Evolutionary conservation across 352 stramenopile genomes (phyloP).

Genomic region (Pythium volutum): DNA sequence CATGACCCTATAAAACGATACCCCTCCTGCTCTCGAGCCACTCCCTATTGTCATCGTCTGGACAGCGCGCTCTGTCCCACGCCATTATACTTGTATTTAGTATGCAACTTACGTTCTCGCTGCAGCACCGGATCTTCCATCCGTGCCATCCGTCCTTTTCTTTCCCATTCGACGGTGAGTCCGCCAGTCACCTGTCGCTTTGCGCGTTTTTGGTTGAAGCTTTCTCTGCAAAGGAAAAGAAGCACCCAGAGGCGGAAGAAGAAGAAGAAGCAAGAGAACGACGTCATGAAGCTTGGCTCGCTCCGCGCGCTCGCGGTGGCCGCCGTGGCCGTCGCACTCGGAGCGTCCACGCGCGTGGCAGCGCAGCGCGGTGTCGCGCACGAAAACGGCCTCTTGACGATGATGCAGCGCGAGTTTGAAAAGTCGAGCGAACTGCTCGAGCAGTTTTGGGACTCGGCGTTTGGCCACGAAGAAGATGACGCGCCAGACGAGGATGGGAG

Average conservation of each 20-base stretch:
- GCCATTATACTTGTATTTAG: constrained; percentile 15
- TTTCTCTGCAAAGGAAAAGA: background rate
- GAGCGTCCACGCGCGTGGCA: background rate
- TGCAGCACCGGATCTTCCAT: background rate
- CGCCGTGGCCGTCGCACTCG: background rate
- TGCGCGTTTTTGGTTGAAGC: constrained; percentile 18
- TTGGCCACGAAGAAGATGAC: constrained; percentile 1
- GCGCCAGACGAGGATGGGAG: constrained; percentile 13
- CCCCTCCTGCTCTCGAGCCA: background rate
- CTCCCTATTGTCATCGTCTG: background rate
- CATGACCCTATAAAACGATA: constrained; percentile 10
- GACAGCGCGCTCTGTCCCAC: constrained; percentile 2
- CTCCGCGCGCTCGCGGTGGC: constrained; percentile 7
- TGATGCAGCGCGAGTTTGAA: constrained; percentile 38
- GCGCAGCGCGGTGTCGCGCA: constrained; percentile 6
- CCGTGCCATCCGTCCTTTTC: constrained; percentile 25
- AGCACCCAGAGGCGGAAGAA: constrained; percentile 3
- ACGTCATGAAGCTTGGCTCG: constrained; percentile 18
- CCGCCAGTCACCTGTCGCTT: background rate
- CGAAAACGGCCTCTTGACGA: constrained; percentile 24
- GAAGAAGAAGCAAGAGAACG: constrained; percentile 1
- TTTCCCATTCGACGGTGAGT: constrained; percentile 9
- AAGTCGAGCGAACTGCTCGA: constrained; percentile 38
- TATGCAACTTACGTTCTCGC: background rate
- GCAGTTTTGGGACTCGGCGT: constrained; percentile 31